phyloP scores from a whole-genome alignment of 2,329 filamentous ascomycete species.

The Colletotrichum coccodes region DNA sequence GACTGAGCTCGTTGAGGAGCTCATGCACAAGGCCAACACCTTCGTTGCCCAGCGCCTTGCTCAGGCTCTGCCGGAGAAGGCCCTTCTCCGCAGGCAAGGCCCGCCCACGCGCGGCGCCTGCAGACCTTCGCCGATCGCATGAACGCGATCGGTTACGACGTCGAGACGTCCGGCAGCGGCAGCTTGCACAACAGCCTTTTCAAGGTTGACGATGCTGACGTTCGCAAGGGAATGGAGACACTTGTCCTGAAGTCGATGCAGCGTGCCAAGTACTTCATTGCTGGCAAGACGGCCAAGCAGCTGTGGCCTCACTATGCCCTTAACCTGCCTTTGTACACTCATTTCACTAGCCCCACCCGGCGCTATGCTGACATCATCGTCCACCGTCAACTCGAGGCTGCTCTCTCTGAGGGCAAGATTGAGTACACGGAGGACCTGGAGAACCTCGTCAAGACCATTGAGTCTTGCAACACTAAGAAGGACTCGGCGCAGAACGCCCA shows the following conservation, averaged over 20 bases:
- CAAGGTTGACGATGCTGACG: slow-evolving; percentile 86
- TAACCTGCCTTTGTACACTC: slow-evolving; percentile 94
- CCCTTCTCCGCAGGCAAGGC: slow-evolving; percentile 86
- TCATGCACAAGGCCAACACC: slow-evolving; percentile 92
- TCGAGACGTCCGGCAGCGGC: slow-evolving; percentile 90
- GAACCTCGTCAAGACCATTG: slow-evolving; percentile 87
- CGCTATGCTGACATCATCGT: slow-evolving; percentile 96
- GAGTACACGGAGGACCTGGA: slow-evolving; percentile 94
- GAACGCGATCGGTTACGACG: slow-evolving; percentile 88
- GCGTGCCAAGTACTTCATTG: slow-evolving; percentile 93
- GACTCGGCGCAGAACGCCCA: slow-evolving; percentile 97
- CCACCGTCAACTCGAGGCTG: slow-evolving; percentile 91
- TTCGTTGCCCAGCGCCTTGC: slow-evolving; percentile 88
- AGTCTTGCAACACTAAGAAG: slow-evolving; percentile 98
- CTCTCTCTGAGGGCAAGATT: slow-evolving; percentile 81
- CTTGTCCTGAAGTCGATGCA: slow-evolving; percentile 95
- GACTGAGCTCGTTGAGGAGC: slow-evolving; percentile 93
- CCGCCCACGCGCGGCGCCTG: slow-evolving; percentile 85
- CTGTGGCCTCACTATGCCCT: slow-evolving; percentile 89
- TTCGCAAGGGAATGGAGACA: slow-evolving; percentile 98
- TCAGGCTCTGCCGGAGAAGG: slow-evolving; percentile 86
- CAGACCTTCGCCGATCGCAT: slow-evolving; percentile 94
- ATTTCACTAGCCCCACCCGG: slow-evolving; percentile 95
- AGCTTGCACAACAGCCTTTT: slow-evolving; percentile 94
- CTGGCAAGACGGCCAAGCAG: slow-evolving; percentile 80